Evolutionary conservation across 805 yeast species (phyloP), one percentile per base, ranked within the genome.

Genomic region (Hanseniaspora lindneri): DNA sequence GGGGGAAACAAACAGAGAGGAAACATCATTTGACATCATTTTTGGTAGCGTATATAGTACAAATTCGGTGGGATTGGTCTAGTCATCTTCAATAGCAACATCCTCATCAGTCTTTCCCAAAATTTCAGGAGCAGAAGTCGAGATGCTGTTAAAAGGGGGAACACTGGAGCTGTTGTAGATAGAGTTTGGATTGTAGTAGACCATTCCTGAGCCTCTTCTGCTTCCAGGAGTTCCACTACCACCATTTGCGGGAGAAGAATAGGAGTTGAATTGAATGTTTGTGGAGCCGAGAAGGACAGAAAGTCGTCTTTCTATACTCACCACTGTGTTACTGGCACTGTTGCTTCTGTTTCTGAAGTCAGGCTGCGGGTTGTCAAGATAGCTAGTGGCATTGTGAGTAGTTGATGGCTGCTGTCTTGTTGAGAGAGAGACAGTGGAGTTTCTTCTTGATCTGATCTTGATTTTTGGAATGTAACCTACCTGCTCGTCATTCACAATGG

Each of bases 401-500:
- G 48, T 24, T n/a, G 49, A 39, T 4, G 44, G 44, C 20, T 39
- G 44, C 16, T 49, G 48, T 36, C 51, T 30, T n/a, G 41, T 40
- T 11, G 49, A 43, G 14, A 44, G 13, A 13, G 52, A 53, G 10
- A 56, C 58, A 24, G 54, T 54, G 3, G 65, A 61, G 35, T 58
- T 55, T 51, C 65, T 57, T 52, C 67, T 61, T 16, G 65, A 57
- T 46, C 59, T 59, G 3, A 64, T 65, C 24, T 62, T 54, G 16
- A 64, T 62, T 49, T 63, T 63, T 39, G 67, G 67, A 20, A 63
- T 55, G 28, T 61, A 61, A 16, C 66, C 66, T 8, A 59, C 58
- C 41, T 64, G 66, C 30, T 53, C 61, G 21, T 61, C 63, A 11
- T 47, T 42, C 14, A 17, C 41, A 2, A 29, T 44, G n/a, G 49